Percentiles rank a stretch among this genome's conserved stretches.
These are phyloP conservation scores for Zygosaccharomyces pseudobailii DNA, from an alignment of 1,139 yeast genomes.

Conservation along the genomic window DNA sequence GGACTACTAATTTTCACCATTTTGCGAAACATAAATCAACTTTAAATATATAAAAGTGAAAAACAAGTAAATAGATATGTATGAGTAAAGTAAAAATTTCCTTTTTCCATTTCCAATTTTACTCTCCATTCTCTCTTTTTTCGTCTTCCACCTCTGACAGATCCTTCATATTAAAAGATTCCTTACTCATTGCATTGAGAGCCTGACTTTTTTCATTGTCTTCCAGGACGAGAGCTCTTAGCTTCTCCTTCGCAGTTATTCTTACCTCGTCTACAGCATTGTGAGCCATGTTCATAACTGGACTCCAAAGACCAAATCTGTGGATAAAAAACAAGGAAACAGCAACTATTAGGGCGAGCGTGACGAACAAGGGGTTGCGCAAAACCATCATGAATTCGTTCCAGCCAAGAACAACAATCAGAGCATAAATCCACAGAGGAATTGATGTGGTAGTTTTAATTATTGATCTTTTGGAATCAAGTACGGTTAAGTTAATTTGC, in stretches of 20 bases:
- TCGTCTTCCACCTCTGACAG: conserved; percentile 6
- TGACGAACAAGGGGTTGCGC: conserved; percentile 74
- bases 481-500: conserved; percentile 72
- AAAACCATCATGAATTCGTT: conserved; percentile 88
- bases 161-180: conserved; percentile 19
- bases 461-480: conserved; percentile 80
- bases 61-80: background rate
- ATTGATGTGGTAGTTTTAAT: conserved; percentile 68
- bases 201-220: conserved; percentile 20
- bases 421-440: conserved; percentile 74
- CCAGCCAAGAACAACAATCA: conserved; percentile 83
- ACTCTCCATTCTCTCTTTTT: background rate
- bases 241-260: conserved; percentile 52
- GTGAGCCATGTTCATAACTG: conserved; percentile 57
- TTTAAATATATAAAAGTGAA: background rate
- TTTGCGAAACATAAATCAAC: background rate
- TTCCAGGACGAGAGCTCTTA: conserved; percentile 37
- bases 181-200: conserved; percentile 6
- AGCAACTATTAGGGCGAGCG: conserved; percentile 48
- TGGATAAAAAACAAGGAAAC: conserved; percentile 68
- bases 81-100: background rate
- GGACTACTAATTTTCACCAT: background rate
- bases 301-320: conserved; percentile 68
- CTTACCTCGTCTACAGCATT: conserved; percentile 56
- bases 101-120: too few species aligned